Evolutionary conservation across 352 stramenopile species (phyloP).

Genomic region (Pythium brassicae): DNA sequence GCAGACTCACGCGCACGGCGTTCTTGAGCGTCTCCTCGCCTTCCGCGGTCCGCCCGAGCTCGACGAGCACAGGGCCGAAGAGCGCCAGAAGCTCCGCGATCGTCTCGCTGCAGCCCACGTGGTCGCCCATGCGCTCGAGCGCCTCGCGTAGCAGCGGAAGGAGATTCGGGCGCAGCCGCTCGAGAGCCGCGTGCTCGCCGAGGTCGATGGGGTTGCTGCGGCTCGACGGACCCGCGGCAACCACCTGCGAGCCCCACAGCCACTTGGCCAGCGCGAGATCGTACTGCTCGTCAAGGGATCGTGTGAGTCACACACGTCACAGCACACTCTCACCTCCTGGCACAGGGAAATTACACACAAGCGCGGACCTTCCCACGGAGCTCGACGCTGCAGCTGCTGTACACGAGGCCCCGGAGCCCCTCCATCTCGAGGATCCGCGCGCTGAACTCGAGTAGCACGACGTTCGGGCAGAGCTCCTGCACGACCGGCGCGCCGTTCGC

Average conservation of each 20-base stretch:
- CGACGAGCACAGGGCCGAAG: conserved; percentile 51
- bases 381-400: conserved; percentile 44
- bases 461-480: conserved; percentile 46
- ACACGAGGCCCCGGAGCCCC: conserved; percentile 37
- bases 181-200: conserved; percentile 26
- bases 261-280: conserved; percentile 67
- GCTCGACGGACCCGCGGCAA: conserved; percentile 8
- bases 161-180: conserved; percentile 38
- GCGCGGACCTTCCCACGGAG: conserved; percentile 45
- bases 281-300: conserved; percentile 30
- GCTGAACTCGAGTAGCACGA: conserved; percentile 44
- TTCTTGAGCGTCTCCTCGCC: conserved; percentile 64
- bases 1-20: conserved; percentile 40
- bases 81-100: conserved; percentile 69
- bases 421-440: conserved; percentile 38
- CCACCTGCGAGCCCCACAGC: conserved; percentile 60
- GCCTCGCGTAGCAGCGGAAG: conserved; percentile 42
- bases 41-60: conserved; percentile 26
- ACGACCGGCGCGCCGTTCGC: conserved; percentile 12
- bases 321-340: no score
- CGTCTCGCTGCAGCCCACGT: conserved; percentile 48
- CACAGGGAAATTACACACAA: neutral
- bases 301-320: conserved; percentile 1
- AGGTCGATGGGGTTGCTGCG: conserved; percentile 6
- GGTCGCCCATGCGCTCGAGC: conserved; percentile 35